phyloP scores from a whole-genome alignment of 108 stramenopile genomes.

The Bacterosira constricta region DNA sequence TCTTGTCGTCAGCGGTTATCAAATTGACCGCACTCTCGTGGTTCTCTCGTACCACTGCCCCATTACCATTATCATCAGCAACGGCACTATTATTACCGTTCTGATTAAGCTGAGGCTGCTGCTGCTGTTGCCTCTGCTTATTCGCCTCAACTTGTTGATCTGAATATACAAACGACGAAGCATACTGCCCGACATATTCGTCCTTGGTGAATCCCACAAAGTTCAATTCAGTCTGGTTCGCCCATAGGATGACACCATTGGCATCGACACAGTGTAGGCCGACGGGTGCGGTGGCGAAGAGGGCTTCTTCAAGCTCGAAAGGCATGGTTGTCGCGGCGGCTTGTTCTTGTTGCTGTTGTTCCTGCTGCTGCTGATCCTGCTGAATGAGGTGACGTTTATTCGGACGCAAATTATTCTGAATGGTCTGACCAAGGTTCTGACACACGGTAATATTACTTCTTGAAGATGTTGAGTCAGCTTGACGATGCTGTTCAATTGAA shows the following conservation, averaged over 20 bases:
- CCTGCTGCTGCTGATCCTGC: background rate
- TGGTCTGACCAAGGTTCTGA: too few relatives aligned
- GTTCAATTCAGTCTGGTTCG: slow-evolving; percentile 55
- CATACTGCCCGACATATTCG: slow-evolving; percentile 53
- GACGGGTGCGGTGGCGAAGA: slow-evolving; percentile 61
- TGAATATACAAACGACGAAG: slow-evolving; percentile 48
- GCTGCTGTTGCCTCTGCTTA: background rate
- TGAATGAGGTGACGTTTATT: too few relatives aligned
- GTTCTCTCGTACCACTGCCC: background rate
- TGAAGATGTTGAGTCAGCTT: too few relatives aligned
- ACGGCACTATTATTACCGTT: background rate
- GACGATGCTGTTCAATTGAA: too few relatives aligned
- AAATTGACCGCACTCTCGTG: background rate
- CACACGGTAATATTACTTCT: too few relatives aligned
- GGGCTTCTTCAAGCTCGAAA: slow-evolving; percentile 55
- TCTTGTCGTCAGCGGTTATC: slow-evolving; percentile 48
- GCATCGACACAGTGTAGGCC: slow-evolving; percentile 57
- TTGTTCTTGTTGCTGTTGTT: slow-evolving; percentile 10
- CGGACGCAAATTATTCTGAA: too few relatives aligned
- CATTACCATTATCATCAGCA: too few relatives aligned
- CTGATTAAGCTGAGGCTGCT: background rate
- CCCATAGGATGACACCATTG: slow-evolving; percentile 51
- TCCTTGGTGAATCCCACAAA: slow-evolving; percentile 54
- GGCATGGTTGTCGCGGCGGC: too few relatives aligned
- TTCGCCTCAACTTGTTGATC: slow-evolving; percentile 3